Base-by-base conservation (phyloP, 805 yeast genomes). In the Saccharomycopsis fibuligera region DNA sequence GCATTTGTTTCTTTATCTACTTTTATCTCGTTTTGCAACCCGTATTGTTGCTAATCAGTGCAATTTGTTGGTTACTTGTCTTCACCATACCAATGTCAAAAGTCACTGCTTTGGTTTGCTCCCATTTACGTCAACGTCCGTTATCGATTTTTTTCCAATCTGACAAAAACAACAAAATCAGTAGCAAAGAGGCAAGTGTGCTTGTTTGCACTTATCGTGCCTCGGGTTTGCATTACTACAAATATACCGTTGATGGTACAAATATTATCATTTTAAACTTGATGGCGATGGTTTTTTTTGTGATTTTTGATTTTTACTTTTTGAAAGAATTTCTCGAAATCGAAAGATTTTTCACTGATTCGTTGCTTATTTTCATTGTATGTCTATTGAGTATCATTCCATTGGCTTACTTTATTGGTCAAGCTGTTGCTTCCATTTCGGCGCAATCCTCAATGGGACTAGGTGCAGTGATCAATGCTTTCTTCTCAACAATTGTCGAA, bases 371-470 rank as follows among this genome's bases (percentile, higher is more conserved):
- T 39, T 93, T 93, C 59, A 70, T 78, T 40, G 67, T 88, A 16
- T 85, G 96, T 62, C 67, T 93, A 50, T 72, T 85, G 43, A 86
- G 96, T 1, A 87, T 93, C 50, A 77, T 93, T 33, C 99, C 99
- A 5, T 70, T 93, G 56, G 98, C 99, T 0, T 91, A 93, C 62
- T 93, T 89, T 66, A 90, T 93, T 58, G 99, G 99, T 3, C 98
- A 91, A 65, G 98, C 98, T 4, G 99, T 93, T n/a, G 99, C 99
- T 0, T 90, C 98, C 2, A 93, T 93, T 51, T 86, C 96, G 5
- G 98, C 99, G 0, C 99, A 93, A 68, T 87, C 97, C 0, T 90
- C 97, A 0, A 93, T 93, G 99, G 97, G 98, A 25, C 81, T 93
- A 51, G 98, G 98, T 69, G 99, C 99, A 1, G 96, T 90, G 0